Percentiles rank a stretch among this genome's conserved stretches.
phyloP scores from a whole-genome alignment of 257 asterid genomes.

The Ilex asprella region DNA sequence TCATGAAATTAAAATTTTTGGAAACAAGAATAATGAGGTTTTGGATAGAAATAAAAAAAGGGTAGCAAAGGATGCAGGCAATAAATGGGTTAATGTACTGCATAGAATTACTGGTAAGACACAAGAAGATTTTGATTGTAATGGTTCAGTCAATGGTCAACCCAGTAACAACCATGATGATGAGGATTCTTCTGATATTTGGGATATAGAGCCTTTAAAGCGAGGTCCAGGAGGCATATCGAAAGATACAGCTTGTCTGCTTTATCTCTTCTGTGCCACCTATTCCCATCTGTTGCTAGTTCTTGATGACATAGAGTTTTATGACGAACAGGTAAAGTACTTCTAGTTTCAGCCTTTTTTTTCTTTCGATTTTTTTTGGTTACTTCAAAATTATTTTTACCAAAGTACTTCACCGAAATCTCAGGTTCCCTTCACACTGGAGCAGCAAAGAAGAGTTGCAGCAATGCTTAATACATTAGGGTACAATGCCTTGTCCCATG shows the following conservation, averaged over 20 bases:
- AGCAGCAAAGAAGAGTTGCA: constrained; percentile 76
- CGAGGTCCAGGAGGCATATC: constrained; percentile 79
- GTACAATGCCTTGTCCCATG: constrained; percentile 60
- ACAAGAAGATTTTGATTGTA: constrained; percentile 32
- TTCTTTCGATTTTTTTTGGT: constrained; percentile 1
- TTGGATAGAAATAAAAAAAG: constrained; percentile 49
- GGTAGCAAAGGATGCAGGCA: constrained; percentile 54
- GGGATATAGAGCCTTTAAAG: constrained; percentile 73
- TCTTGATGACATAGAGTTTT: constrained; percentile 91
- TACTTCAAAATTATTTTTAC: constrained; percentile 9
- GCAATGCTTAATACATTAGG: constrained; percentile 71
- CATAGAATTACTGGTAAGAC: constrained; percentile 66
- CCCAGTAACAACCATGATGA: constrained; percentile 28
- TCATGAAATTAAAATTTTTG: constrained; percentile 25
- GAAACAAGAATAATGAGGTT: constrained; percentile 30
- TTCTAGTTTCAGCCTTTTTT: constrained; percentile 5
- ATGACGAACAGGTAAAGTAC: constrained; percentile 72
- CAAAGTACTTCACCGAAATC: constrained; percentile 9
- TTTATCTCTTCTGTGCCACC: constrained; percentile 79
- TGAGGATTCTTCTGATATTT: constrained; percentile 50
- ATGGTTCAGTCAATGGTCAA: constrained; percentile 22
- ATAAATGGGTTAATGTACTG: constrained; percentile 67
- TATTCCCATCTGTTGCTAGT: constrained; percentile 86
- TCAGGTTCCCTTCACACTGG: constrained; percentile 83
- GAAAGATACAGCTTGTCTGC: constrained; percentile 57